phyloP scores from a whole-genome alignment of 2,329 filamentous ascomycete genomes.

The Monilinia polystroma region DNA sequence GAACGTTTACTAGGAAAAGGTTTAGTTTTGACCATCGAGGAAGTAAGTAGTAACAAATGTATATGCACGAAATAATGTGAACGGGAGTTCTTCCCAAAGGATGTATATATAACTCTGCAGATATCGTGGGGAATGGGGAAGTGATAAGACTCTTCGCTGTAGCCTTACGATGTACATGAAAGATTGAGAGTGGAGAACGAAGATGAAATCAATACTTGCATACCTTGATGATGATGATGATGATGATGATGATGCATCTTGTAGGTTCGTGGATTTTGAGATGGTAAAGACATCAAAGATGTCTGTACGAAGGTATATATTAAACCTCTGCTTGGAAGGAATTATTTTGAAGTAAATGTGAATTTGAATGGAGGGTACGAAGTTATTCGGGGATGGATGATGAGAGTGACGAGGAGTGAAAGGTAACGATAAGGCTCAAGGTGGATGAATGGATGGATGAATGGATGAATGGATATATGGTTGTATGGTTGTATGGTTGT shows the following conservation, averaged over 20 bases:
- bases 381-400: too few relatives aligned
- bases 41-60: background rate
- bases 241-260: conserved; percentile 16
- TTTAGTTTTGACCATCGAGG: conserved; percentile 19
- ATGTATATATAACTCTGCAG: background rate
- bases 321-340: background rate
- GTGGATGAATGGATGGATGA: too few relatives aligned
- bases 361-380: background rate
- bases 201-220: conserved; percentile 2
- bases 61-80: conserved; percentile 3
- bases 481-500: too few relatives aligned
- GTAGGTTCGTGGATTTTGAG: background rate
- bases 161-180: conserved; percentile 3
- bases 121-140: background rate
- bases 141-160: conserved; percentile 1
- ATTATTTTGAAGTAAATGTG: background rate
- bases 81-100: background rate
- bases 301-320: background rate
- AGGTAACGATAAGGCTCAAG: too few relatives aligned
- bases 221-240: conserved; percentile 18
- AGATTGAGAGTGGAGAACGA: background rate
- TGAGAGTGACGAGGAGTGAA: too few relatives aligned
- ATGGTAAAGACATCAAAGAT: background rate
- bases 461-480: background rate
- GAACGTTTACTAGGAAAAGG: conserved; percentile 29